Base-by-base conservation (phyloP, 371 early-diverging fungal species). In the Syncephalis fuscata region DNA sequence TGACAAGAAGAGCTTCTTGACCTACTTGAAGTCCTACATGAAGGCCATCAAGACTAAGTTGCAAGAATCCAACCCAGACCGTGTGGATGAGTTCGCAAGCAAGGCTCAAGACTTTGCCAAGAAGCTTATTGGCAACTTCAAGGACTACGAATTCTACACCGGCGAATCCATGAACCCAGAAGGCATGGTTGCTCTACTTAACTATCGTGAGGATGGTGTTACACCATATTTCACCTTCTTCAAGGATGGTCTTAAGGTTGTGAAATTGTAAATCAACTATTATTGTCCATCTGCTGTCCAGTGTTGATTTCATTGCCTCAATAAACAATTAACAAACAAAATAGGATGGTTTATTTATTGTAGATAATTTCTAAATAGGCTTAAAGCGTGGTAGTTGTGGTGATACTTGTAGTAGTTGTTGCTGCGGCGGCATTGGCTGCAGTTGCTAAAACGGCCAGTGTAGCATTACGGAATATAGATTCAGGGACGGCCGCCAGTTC, bases 11-110 rank as follows among this genome's bases (percentile, higher is more conserved):
- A 65, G 74, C 32, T 92, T 83, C 76, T 77, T 74, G 78, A 48
- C 61, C 60, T 90, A 93, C 77, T 80, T 91, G 63, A 90, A 92
- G 82, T 88, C 82, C 44, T 87, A 88, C 80, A 70, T 90, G 74
- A 90, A 90, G 85, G 70, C 70, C 39, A 23, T 81, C 53, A 74
- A 75, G 75, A 58, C 53, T 7, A 56, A 79, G 64, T 64, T 88
- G 46, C 37, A 58, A 48, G 76, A 70, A 54, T 58, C 53, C 56
- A 68, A 78, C 64, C 79, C 84, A 22, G 84, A 82, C 11, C 76
- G 80, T 43, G 65, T 75, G 39, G 60, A 73, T 27, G 54, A 48
- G n/a, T 90, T 88, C 58, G 78, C 88, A 69, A 62, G 66, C 58
- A 68, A 71, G 37, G 79, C 74, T 49, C 39, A 63, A 39, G 53